Conservation (phyloP, 352 stramenopile genomes). For the Phytophthora ohioensis region DNA sequence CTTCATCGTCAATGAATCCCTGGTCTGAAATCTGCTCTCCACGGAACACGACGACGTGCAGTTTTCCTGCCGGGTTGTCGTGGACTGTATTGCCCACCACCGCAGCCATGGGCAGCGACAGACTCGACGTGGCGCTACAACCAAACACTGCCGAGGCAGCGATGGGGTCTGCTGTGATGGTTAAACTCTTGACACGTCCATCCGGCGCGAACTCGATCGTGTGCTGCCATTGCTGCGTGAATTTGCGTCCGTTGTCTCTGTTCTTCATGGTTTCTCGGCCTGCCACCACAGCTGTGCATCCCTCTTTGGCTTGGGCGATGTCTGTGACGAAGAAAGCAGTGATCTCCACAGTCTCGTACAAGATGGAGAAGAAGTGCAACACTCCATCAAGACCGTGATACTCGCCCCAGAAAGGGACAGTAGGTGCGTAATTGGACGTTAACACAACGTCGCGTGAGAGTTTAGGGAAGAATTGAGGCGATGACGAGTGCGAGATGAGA, state of each 20-base stretch:
- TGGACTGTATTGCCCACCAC: slow-evolving; percentile 83
- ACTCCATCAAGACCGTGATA: slow-evolving; percentile 90
- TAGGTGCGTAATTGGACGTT: slow-evolving; percentile 90
- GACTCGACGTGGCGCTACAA: slow-evolving; percentile 86
- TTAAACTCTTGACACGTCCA: slow-evolving; percentile 89
- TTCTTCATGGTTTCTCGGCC: slow-evolving; percentile 92
- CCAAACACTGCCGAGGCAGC: slow-evolving; percentile 89
- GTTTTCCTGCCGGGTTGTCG: slow-evolving; percentile 77
- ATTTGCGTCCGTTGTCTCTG: slow-evolving; percentile 87
- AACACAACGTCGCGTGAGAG: slow-evolving; percentile 86
- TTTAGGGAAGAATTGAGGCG: slow-evolving; percentile 90
- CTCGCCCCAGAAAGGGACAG: slow-evolving; percentile 89
- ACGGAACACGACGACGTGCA: slow-evolving; percentile 83
- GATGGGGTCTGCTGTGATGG: slow-evolving; percentile 84
- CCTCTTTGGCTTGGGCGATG: slow-evolving; percentile 87
- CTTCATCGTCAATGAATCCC: slow-evolving; percentile 54
- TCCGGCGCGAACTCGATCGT: slow-evolving; percentile 90
- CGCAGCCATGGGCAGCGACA: slow-evolving; percentile 85
- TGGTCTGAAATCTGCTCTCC: slow-evolving; percentile 86
- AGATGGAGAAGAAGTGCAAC: slow-evolving; percentile 90
- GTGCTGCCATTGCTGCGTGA: slow-evolving; percentile 92
- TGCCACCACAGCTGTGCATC: slow-evolving; percentile 83
- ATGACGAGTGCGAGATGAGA: slow-evolving; percentile 90
- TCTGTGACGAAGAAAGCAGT: slow-evolving; percentile 91
- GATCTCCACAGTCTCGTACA: slow-evolving; percentile 91